Evolutionary conservation across 441 rosid species (phyloP), one percentile per base, ranked within the genome.

Genomic region (Pelargonium citronellum): DNA sequence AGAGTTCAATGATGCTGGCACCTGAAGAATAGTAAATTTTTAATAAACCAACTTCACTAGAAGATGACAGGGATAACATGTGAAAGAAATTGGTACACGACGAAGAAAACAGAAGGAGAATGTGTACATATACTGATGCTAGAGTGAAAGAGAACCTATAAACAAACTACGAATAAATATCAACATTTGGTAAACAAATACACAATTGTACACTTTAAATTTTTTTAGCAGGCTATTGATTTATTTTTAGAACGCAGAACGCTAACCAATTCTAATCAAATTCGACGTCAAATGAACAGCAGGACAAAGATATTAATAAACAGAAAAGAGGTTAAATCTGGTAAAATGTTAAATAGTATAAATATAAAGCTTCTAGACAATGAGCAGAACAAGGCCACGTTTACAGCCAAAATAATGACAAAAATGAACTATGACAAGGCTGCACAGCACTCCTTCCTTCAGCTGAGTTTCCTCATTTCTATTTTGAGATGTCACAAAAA

Each of bases 1-100:
- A 66, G 99, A 89, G 80, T 90, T 91, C 82, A 91, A 81, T 53
- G 95, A 92, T 41, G 98, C 79, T 73, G 95, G 97, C 81, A 85
- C 94, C 99, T 92, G 74, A 77, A 80, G 41, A 67, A 81, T 22
- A 65, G 39, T 47, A 63, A 64, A 3, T 63, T 22, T 37, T 64
- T n/a, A 22, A 68, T 49, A 44, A 13, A 53, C 27, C 3, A 65
- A 62, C 66, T 37, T 10, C 37, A 60, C 64, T 20, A 60, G n/a
- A 60, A 22, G 34, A 20, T 60, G 43, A 39, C 43, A 60, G 64
- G 63, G 37, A 13, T 13, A 60, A 22, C 64, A 60, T 60, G 24
- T 60, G 13, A 57, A 17, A 57, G 9, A 39, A 39, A 39, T 39
- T 6, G 10, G 43, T 39, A 39, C 43, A 1, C 9, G 43, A 39